phyloP scores from a whole-genome alignment of 2,329 filamentous ascomycete species.

The Calonectria henricotiae region DNA sequence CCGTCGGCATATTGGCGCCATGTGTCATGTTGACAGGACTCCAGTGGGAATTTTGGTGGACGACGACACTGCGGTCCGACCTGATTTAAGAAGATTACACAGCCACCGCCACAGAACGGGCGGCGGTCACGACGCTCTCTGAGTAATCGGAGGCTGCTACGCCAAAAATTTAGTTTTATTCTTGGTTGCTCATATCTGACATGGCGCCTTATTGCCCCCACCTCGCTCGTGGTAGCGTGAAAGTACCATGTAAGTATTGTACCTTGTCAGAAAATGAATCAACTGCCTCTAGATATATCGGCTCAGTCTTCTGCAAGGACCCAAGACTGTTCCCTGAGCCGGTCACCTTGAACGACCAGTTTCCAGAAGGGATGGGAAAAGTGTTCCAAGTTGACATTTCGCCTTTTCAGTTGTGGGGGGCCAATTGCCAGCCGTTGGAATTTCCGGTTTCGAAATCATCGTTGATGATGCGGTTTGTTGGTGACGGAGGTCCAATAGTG shows the following conservation, averaged over 20 bases:
- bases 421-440: slow-evolving; percentile 29
- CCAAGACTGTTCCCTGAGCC: slow-evolving; percentile 24
- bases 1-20: background rate
- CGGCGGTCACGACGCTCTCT: background rate
- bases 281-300: slow-evolving; percentile 34
- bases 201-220: background rate
- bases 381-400: slow-evolving; percentile 13
- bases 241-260: too few relatives aligned
- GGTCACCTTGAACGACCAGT: slow-evolving; percentile 19
- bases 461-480: slow-evolving; percentile 33
- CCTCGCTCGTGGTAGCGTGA: background rate
- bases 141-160: background rate
- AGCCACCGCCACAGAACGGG: background rate
- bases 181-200: background rate
- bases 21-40: background rate
- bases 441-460: slow-evolving; percentile 34
- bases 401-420: slow-evolving; percentile 30
- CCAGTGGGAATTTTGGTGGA: background rate
- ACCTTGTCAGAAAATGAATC: too few relatives aligned
- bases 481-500: slow-evolving; percentile 32
- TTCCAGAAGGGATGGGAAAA: background rate
- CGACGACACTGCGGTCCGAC: background rate
- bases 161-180: background rate
- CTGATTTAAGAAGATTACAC: background rate
- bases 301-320: slow-evolving; percentile 12